Percentiles rank a stretch among this genome's conserved stretches.
Conservation (phyloP, 495 filamentous ascomycete species). For the Trichoderma orchidacearum region DNA sequence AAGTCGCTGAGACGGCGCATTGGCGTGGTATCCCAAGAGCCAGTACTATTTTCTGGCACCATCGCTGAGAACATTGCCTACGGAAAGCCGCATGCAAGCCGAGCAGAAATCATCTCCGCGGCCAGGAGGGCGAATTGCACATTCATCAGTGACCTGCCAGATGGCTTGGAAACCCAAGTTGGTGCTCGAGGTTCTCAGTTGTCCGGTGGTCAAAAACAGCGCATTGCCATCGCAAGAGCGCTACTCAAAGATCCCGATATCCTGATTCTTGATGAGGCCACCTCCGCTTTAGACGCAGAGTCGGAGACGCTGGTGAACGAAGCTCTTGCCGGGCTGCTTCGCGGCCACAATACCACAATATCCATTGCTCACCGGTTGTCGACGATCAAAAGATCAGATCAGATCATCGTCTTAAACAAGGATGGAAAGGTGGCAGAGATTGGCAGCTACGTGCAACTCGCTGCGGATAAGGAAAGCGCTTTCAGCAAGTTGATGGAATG, state of each 20-base stretch:
- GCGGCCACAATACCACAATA: slow-evolving; percentile 85
- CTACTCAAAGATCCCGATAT: slow-evolving; percentile 95
- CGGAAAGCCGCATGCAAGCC: slow-evolving; percentile 65
- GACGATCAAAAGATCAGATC: slow-evolving; percentile 90
- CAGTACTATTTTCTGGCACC: slow-evolving; percentile 87
- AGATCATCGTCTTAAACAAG: slow-evolving; percentile 73
- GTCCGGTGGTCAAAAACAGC: slow-evolving; percentile 93
- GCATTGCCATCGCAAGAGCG: slow-evolving; percentile 91
- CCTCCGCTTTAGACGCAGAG: slow-evolving; percentile 90
- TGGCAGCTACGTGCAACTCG: slow-evolving; percentile 69
- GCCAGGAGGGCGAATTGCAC: slow-evolving; percentile 91
- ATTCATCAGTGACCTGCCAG: slow-evolving; percentile 93
- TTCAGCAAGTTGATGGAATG: slow-evolving; percentile 97
- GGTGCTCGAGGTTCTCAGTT: slow-evolving; percentile 88
- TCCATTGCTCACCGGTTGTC: slow-evolving; percentile 89
- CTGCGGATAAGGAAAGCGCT: slow-evolving; percentile 55
- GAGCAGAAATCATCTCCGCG: slow-evolving; percentile 70
- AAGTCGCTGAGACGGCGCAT: slow-evolving; percentile 91
- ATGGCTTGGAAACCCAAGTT: slow-evolving; percentile 87
- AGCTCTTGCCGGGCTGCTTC: slow-evolving; percentile 66
- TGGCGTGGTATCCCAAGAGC: slow-evolving; percentile 89
- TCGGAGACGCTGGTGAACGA: slow-evolving; percentile 91
- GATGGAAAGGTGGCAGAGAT: slow-evolving; percentile 85
- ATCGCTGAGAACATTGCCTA: slow-evolving; percentile 97
- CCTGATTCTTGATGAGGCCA: slow-evolving; percentile 88